Conservation (phyloP, 495 filamentous ascomycete species). For the Pseudomonodictys pantanalensis region DNA sequence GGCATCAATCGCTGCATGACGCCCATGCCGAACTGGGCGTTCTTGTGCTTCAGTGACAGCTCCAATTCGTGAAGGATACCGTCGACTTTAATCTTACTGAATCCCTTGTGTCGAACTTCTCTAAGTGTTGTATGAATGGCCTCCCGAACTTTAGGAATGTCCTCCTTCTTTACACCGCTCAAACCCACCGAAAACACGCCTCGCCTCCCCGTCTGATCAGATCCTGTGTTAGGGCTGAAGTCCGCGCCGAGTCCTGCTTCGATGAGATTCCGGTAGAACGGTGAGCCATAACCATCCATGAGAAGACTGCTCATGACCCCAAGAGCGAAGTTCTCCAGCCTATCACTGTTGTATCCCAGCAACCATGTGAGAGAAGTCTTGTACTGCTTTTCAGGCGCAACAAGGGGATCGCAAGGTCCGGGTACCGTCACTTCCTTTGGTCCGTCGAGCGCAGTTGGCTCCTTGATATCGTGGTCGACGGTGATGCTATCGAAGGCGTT, state of each 20-base stretch:
- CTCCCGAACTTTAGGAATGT: slow-evolving; percentile 72
- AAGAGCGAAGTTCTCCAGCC: slow-evolving; percentile 82
- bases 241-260: slow-evolving; percentile 88
- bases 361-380: slow-evolving; percentile 95
- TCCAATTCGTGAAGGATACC: slow-evolving; percentile 93
- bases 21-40: slow-evolving; percentile 86
- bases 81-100: slow-evolving; percentile 79
- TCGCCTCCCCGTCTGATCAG: slow-evolving; percentile 69
- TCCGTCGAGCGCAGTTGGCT: slow-evolving; percentile 69
- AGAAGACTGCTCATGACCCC: slow-evolving; percentile 76
- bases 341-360: slow-evolving; percentile 74
- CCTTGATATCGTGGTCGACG: slow-evolving; percentile 68
- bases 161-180: slow-evolving; percentile 74
- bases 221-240: slow-evolving; percentile 91
- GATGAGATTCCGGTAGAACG: slow-evolving; percentile 84
- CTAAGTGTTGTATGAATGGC: slow-evolving; percentile 66
- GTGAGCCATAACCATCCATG: slow-evolving; percentile 91
- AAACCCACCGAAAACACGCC: slow-evolving; percentile 89
- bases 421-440: slow-evolving; percentile 65
- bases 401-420: slow-evolving; percentile 85
- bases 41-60: slow-evolving; percentile 87
- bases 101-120: slow-evolving; percentile 66
- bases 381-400: slow-evolving; percentile 78
- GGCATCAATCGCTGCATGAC: slow-evolving; percentile 83
- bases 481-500: slow-evolving; percentile 64